phyloP scores from a whole-genome alignment of 257 asterid species.

The Fraxinus excelsior region DNA sequence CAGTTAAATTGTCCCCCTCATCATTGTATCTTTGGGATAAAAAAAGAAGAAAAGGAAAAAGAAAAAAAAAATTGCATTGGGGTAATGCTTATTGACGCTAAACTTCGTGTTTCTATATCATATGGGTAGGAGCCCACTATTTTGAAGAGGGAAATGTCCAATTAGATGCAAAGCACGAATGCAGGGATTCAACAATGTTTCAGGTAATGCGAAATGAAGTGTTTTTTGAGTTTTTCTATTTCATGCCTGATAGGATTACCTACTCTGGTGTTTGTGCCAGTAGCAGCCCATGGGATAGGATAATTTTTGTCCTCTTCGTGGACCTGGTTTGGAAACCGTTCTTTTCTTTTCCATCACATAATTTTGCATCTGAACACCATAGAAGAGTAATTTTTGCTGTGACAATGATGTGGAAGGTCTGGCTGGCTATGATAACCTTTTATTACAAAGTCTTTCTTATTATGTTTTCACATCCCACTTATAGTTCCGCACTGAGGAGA shows the following conservation, averaged over 20 bases:
- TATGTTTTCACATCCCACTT: constrained; percentile 17
- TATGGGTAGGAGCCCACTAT: constrained; percentile 93
- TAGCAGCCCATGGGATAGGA: constrained; percentile 12
- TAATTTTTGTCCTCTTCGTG: constrained; percentile 3
- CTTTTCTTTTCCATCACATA: not conserved
- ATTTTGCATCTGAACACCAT: not conserved
- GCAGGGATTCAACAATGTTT: constrained; percentile 78
- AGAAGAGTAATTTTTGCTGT: constrained; percentile 1
- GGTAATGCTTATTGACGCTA: not conserved
- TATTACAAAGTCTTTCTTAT: not conserved
- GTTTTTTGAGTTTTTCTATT: constrained; percentile 11
- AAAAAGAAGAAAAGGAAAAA: not conserved
- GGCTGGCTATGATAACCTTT: not conserved
- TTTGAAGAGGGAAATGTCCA: constrained; percentile 99
- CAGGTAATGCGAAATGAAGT: constrained; percentile 56
- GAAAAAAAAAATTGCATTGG: not conserved
- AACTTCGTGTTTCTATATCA: constrained; percentile 20
- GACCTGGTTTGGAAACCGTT: not conserved
- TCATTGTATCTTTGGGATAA: constrained; percentile 2
- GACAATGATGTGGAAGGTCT: constrained; percentile 1
- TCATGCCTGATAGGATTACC: constrained; percentile 22
- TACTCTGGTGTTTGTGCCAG: not conserved
- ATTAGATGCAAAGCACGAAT: constrained; percentile 80
- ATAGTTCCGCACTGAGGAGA: constrained; percentile 7
- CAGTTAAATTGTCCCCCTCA: constrained; percentile 1